Conservation (phyloP, 495 filamentous ascomycete genomes). For the Daldinia decipiens region DNA sequence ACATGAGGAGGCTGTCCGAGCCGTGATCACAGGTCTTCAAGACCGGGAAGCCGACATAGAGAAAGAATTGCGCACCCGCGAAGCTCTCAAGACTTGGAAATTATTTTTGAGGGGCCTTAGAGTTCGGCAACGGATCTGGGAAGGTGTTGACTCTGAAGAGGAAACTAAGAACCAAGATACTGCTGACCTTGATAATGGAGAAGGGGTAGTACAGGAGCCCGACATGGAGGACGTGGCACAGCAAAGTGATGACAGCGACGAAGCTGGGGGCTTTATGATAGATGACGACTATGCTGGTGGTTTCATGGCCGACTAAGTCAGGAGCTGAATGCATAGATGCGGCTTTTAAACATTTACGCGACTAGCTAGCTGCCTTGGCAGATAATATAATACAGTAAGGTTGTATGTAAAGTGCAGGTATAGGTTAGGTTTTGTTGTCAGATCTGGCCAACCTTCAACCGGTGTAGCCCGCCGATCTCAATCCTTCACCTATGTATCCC, state of each 20-base stretch:
- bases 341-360: background rate
- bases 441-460: background rate
- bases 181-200: slow-evolving; percentile 29
- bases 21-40: slow-evolving; percentile 70
- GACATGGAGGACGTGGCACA: slow-evolving; percentile 32
- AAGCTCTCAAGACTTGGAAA: slow-evolving; percentile 78
- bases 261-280: slow-evolving; percentile 49
- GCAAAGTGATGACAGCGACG: slow-evolving; percentile 39
- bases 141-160: slow-evolving; percentile 56
- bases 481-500: background rate
- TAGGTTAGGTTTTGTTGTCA: background rate
- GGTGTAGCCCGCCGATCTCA: background rate
- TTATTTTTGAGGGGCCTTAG: slow-evolving; percentile 77
- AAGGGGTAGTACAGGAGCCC: slow-evolving; percentile 25
- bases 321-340: background rate
- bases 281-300: slow-evolving; percentile 47
- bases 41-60: slow-evolving; percentile 68
- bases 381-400: background rate
- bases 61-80: slow-evolving; percentile 62
- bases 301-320: slow-evolving; percentile 39
- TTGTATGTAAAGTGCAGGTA: background rate
- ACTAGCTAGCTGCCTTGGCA: too few relatives aligned
- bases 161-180: slow-evolving; percentile 28
- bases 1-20: slow-evolving; percentile 74
- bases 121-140: slow-evolving; percentile 78